These are phyloP conservation scores for Quercus mongolica DNA, from an alignment of 306 rosid species.

Conservation along the genomic window DNA sequence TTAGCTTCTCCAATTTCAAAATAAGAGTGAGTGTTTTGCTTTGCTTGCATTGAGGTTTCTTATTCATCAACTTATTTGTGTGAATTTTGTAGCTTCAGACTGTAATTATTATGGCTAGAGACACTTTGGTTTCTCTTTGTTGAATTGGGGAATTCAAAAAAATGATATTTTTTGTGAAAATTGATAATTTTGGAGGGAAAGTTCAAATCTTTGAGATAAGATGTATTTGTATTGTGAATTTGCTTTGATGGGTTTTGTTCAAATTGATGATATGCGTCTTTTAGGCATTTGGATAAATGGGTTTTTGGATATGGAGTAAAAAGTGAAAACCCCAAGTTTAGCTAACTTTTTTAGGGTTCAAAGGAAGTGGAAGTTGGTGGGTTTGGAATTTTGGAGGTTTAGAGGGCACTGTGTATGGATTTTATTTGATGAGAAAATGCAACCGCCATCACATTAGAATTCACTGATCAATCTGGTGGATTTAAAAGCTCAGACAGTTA, in stretches of 20 bases:
- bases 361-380: background rate
- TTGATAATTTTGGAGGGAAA: background rate
- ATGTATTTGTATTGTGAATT: background rate
- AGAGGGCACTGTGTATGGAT: constrained; percentile 43
- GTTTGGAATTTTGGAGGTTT: background rate
- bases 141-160: background rate
- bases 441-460: constrained; percentile 56
- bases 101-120: background rate
- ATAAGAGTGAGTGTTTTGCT: background rate
- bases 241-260: background rate
- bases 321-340: background rate
- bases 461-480: constrained; percentile 80
- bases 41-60: background rate
- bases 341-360: background rate
- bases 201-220: background rate
- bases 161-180: background rate
- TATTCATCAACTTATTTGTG: background rate
- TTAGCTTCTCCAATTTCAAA: too few species aligned
- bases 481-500: constrained; percentile 62
- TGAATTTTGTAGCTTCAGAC: background rate
- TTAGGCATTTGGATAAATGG: background rate
- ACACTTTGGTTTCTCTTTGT: background rate
- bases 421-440: constrained; percentile 71
- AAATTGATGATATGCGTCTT: background rate
- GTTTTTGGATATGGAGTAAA: background rate